phyloP scores from a whole-genome alignment of 2,329 filamentous ascomycete genomes.

The Cordyceps cicadae region DNA sequence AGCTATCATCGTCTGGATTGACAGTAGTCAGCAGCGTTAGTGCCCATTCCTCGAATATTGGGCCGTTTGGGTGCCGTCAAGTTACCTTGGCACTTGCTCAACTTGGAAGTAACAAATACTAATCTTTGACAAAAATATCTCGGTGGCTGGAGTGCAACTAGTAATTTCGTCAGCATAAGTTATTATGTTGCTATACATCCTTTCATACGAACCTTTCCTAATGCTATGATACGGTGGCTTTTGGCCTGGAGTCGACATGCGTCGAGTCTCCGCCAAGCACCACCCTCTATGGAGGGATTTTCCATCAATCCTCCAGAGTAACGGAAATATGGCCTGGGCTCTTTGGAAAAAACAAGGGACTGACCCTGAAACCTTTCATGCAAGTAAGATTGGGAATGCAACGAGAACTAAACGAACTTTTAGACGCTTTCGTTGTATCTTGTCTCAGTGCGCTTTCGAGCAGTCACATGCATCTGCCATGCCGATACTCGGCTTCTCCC shows the following conservation, averaged over 20 bases:
- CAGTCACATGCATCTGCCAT: neutral
- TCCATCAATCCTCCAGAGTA: neutral
- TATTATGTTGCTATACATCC: neutral
- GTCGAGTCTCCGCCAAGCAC: neutral
- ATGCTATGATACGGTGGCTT: neutral
- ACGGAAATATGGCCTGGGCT: neutral
- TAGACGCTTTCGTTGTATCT: neutral
- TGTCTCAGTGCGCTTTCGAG: neutral
- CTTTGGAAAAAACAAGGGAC: neutral
- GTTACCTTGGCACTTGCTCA: neutral
- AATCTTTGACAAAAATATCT: neutral
- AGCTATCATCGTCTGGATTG: neutral
- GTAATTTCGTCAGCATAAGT: neutral
- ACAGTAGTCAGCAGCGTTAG: neutral
- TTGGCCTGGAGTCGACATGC: neutral
- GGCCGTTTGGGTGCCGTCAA: neutral
- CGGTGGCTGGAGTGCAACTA: neutral
- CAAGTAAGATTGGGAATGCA: neutral
- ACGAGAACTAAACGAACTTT: neutral
- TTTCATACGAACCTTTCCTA: neutral
- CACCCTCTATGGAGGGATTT: neutral
- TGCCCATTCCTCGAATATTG: neutral
- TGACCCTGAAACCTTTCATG: neutral
- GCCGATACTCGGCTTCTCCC: neutral
- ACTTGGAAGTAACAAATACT: neutral